These are phyloP conservation scores for Coemansia sp. DNA, from an alignment of 192 early-diverging fungal genomes.

Conservation along the genomic window DNA sequence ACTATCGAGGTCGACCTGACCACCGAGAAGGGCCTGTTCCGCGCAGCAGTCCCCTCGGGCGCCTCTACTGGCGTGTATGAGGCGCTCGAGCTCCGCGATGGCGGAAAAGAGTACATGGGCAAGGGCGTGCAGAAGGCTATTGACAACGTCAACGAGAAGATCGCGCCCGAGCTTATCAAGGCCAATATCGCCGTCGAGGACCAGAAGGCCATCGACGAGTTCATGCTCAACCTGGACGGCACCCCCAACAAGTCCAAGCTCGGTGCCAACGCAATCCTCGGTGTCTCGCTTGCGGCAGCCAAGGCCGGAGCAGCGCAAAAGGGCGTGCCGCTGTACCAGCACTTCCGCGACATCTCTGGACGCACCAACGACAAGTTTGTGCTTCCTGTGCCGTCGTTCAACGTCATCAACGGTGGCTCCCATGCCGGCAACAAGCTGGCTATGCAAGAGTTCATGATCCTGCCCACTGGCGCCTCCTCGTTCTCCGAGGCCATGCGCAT, in stretches of 20 bases:
- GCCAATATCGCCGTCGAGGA: constrained; percentile 83
- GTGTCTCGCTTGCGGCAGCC: constrained; percentile 94
- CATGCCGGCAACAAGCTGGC: constrained; percentile 99
- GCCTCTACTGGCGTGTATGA: constrained; percentile 99
- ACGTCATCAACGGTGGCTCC: constrained; percentile 99
- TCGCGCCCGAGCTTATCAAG: constrained; percentile 81
- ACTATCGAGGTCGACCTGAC: constrained; percentile 98
- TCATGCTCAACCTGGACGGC: constrained; percentile 91
- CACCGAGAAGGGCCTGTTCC: constrained; percentile 93
- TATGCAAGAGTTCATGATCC: constrained; percentile 99
- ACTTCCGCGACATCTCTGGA: constrained; percentile 89
- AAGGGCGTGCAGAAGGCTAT: constrained; percentile 94
- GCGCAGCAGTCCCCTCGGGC: constrained; percentile 96
- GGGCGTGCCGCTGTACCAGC: constrained; percentile 92
- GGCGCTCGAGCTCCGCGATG: constrained; percentile 97
- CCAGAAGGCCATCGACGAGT: constrained; percentile 88
- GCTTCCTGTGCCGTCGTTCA: constrained; percentile 95
- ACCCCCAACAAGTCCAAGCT: constrained; percentile 95
- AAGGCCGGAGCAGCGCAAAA: constrained; percentile 96
- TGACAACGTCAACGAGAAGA: constrained; percentile 86
- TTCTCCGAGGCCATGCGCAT: constrained; percentile 98
- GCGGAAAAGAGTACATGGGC: constrained; percentile 86
- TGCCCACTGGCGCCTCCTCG: constrained; percentile 90
- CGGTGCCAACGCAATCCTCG: constrained; percentile 98
- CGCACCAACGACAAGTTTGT: constrained; percentile 80